Base-by-base conservation (phyloP, 345 rosid genomes). In the Hibiscus syriacus region DNA sequence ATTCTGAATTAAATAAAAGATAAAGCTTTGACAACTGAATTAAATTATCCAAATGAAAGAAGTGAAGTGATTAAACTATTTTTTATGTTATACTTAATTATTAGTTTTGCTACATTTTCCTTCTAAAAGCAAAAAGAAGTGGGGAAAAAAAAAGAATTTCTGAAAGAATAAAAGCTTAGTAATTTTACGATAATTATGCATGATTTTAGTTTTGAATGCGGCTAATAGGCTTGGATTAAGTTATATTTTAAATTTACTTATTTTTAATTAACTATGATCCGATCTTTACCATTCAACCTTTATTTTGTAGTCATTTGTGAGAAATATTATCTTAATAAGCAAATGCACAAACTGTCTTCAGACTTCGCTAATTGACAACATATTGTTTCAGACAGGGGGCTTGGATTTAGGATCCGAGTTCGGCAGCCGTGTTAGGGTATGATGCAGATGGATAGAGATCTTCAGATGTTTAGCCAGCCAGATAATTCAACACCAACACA, bases 371-470 rank as follows among this genome's bases (percentile, higher is more conserved):
- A 32, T 53, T 72, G 55, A 53, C 30, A 46, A 45, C 16, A 3
- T 30, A 34, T 55, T 49, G 29, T 70, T 70, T 71, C 83, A 89
- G 98, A 81, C 74, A 0, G 95, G 85, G 61, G 85, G 85, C 74
- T 78, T 87, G 23, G 87, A 74, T 79, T 61, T 85, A 19, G 96
- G 86, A 53, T 67, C 80, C 9, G 91, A 89, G 53, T 85, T 73
- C 73, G 79, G 74, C 83, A 85, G 79, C 76, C 94, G 82, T 62
- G 68, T 69, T 68, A 90, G 52, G 80, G 74, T 67, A 57, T 83
- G 11, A 78, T 81, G 83, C 86, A 84, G 68, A 73, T 76, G 22
- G 98, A 90, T 55, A 77, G 96, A 81, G 90, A 72, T 68, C 92
- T 43, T 81, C 90, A 53, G 98, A 82, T 86, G 74, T 65, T 86